Base-by-base conservation (phyloP, 148 eudicot species). In the Hydrangea macrophylla region DNA sequence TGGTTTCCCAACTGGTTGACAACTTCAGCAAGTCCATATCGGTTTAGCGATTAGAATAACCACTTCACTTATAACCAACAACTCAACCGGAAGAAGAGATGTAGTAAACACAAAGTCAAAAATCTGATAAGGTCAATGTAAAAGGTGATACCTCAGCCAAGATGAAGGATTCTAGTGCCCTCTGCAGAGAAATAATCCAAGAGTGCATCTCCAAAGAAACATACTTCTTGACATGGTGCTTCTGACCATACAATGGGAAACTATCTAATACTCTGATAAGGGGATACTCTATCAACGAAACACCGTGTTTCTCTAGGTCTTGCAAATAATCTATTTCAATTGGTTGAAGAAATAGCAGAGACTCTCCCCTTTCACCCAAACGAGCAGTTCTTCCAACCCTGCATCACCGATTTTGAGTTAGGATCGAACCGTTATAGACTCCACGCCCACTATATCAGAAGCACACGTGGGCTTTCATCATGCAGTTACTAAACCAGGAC, bases 331-430 rank as follows among this genome's bases (percentile, higher is more conserved):
- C 99, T 36, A 67, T 70, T 81, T 95, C 99, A 42, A 76, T 48
- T 30, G 99, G 99, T 73, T 89, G 97, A 26, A 95, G 76, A 77
- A 95, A 95, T 72, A 95, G 77, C 64, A 95, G 68, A 44, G 99
- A 87, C 55, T 95, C 93, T 37, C 99, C 99, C 79, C 66, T 91
- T 76, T 89, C 85, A 53, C 99, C 99, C 79, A 91, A 73, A 61
- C 99, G 97, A 77, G 99, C 99, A 51, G 97, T 95, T 86, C 99
- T 85, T 77, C 99, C 99, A 26, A 95, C 99, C 84, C 99, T 94
- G 84, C 64, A 81, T 58, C 27, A 65, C 60, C 64, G 22, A 8
- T 36, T 77, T 56, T 60, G 59, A 7, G 65, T 26, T 65, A 73
- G 32, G 65, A 69, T 30, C 30, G 53, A 20, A 35, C 56, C 20